Base-by-base conservation (phyloP, 805 yeast species). In the Grigorovia jiainica region DNA sequence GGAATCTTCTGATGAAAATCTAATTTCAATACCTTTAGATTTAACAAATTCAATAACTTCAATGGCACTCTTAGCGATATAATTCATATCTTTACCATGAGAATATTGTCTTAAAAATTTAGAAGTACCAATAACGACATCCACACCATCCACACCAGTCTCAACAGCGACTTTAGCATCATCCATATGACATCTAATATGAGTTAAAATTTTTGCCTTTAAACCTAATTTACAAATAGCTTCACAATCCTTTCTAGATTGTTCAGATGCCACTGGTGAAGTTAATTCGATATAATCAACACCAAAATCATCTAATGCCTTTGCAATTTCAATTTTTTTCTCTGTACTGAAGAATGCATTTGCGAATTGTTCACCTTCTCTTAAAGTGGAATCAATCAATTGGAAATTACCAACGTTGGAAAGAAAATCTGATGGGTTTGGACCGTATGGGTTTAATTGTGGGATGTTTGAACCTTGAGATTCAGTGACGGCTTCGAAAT, bases 311-410 rank as follows among this genome's bases (percentile, higher is more conserved):
- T 90, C 97, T 45, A 90, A 71, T 4, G 97, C 97, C 71, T 79
- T 87, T 56, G 98, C 98, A 50, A 90, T 90, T 67, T 89, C 95
- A 52, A 90, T 87, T 71, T 90, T 90, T 72, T 85, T 90, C 62
- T 86, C 97, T 16, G 95, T 85, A 54, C 79, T 70, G 72, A 90
- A 90, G 67, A 90, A 92, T 4, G 98, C 95, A 60, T 90, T 90
- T 58, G 97, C 97, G 61, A 90, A 90, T 67, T 90, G 98, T 68
- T 90, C 98, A 64, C 98, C 98, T 69, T 90, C 98, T 71, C 98
- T 79, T 44, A 90, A 73, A 4, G 98, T 90, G 29, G 95, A 85
- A 70, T 90, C 98, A 60, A 90, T 90, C 57, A 90, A 65, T 72
- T 90, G 87, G 69, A 89, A 90, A 52, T 76, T 79, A 50, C 82